Evolutionary conservation across 352 stramenopile species (phyloP).

Genomic region (Aphanomyces stellatus): DNA sequence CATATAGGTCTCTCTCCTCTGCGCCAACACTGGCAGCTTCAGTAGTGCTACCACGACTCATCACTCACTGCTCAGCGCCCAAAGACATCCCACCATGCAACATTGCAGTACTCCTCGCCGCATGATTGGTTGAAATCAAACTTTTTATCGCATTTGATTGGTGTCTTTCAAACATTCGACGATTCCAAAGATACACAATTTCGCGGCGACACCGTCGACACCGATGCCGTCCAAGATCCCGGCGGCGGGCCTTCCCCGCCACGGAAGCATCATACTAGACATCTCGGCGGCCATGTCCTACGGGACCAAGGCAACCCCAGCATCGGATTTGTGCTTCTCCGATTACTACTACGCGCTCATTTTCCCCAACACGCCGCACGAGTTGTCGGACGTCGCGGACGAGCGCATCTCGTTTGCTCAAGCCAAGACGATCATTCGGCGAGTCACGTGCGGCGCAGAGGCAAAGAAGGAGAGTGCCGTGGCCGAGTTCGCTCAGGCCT

Average conservation of each 20-base stretch:
- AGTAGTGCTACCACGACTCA: too few species aligned
- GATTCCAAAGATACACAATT: neutral
- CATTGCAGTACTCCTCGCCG: too few species aligned
- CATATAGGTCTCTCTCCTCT: too few species aligned
- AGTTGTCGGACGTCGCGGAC: slow-evolving; percentile 14
- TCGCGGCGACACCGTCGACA: slow-evolving; percentile 18
- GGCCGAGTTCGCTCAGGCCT: slow-evolving; percentile 42
- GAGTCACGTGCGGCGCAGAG: slow-evolving; percentile 37
- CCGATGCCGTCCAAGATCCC: slow-evolving; percentile 24
- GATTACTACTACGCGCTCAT: slow-evolving; percentile 70
- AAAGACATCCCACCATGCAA: too few species aligned
- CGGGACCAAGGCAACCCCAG: slow-evolving; percentile 29
- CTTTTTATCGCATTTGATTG: neutral
- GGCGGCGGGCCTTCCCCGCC: neutral
- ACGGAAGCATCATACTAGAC: neutral
- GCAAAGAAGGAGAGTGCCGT: slow-evolving; percentile 35
- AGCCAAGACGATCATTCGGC: slow-evolving; percentile 38
- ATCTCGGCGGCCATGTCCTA: neutral
- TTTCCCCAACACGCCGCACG: slow-evolving; percentile 39
- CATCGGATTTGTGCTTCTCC: slow-evolving; percentile 34
- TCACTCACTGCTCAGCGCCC: too few species aligned
- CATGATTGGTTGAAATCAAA: neutral
- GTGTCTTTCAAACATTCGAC: slow-evolving; percentile 11
- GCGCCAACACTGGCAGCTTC: too few species aligned
- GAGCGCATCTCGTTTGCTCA: slow-evolving; percentile 42